phyloP scores from a whole-genome alignment of 139 green algal genomes.

The Klebsormidium nitens region DNA sequence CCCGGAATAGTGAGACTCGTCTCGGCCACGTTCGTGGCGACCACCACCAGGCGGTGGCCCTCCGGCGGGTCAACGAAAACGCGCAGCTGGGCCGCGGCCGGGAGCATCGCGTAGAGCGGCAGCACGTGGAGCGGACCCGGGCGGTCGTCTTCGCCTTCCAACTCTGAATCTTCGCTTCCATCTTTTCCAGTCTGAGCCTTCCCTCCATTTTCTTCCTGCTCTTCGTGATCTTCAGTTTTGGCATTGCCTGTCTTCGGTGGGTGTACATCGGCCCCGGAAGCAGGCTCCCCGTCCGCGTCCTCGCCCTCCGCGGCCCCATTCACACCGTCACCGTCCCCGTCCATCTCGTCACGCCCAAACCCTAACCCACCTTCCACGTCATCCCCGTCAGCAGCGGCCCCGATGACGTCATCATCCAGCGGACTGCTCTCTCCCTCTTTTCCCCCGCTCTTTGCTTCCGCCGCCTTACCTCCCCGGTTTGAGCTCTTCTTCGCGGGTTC shows the following conservation, averaged over 20 bases:
- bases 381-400: too few relatives aligned
- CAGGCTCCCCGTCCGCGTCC: too few relatives aligned
- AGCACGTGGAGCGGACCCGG: slow-evolving; percentile 64
- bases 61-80: slow-evolving; percentile 70
- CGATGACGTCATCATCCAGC: too few relatives aligned
- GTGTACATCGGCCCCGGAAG: too few relatives aligned
- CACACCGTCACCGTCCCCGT: neutral
- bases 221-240: slow-evolving; percentile 8
- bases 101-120: slow-evolving; percentile 93
- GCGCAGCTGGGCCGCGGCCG: slow-evolving; percentile 51
- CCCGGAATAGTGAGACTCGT: slow-evolving; percentile 96
- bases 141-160: neutral
- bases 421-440: neutral
- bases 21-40: slow-evolving; percentile 97
- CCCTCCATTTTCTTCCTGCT: neutral
- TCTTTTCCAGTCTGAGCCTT: neutral
- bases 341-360: neutral
- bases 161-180: neutral
- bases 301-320: too few relatives aligned
- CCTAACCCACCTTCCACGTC: too few relatives aligned
- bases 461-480: neutral
- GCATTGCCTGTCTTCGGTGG: too few relatives aligned
- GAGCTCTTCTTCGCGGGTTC: neutral
- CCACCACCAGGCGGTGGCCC: slow-evolving; percentile 78
- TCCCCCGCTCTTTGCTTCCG: too few relatives aligned